Base-by-base conservation (phyloP, 2,329 filamentous ascomycete species). In the Sporothrix inflata region DNA sequence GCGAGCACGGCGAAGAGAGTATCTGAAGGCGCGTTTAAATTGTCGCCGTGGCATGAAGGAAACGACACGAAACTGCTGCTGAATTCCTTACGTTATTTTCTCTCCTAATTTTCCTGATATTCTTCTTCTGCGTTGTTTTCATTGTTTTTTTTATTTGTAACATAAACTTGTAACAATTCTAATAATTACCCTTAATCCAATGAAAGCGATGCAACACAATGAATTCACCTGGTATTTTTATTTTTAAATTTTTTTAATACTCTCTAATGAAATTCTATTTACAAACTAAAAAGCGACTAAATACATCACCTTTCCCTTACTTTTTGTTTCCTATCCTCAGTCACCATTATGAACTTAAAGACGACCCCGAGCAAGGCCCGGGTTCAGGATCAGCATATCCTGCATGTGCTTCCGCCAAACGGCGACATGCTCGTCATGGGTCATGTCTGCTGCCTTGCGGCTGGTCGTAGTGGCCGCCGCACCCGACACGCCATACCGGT, bases 401-500 rank as follows among this genome's bases (percentile, higher is more conserved):
- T 55, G 51, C 34, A 77, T 24, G 70, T 77, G 76, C 45, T 75
- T 72, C 21, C 70, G 68, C 76, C 76, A 77, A 2, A 63, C 70
- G 11, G 60, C 70, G 2, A 76, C 1, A 16, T 71, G 49, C 2
- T 73, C 74, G 4, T 51, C 27, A n/a, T 69, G 45, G n/a, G 42
- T 61, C 38, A 45, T 70, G 9, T 24, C 60, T 1, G 60, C n/a
- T 42, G 38, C 9, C 27, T 42, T 57, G 1, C 53, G 34, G 5
- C n/a, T 38, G 30, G 21, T 40, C 4, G 40, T 16, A 3, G 42
- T 57, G 4, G 12, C 34, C 47, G 45, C 7, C 16, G 1, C n/a
- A 21, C 60, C 72, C 8, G 74, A 73, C 38, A 79, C 76, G 0
- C 79, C 81, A 51, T 85, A 84, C 5, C 82, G 75, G 69, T 85